Conservation (phyloP, 805 yeast genomes). For the Metschnikowia peoriensis region DNA sequence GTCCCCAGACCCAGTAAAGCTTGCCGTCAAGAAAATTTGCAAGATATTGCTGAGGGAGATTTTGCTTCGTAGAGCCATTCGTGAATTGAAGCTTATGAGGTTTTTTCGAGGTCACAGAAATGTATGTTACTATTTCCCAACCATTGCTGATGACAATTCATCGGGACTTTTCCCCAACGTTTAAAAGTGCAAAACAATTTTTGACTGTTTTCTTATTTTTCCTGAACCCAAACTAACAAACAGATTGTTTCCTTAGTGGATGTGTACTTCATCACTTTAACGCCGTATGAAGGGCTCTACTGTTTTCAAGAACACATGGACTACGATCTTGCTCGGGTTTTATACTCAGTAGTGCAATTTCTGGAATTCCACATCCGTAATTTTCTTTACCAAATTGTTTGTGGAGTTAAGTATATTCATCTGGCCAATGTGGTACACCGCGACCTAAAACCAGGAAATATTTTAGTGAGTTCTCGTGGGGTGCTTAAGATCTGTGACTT, state of each 20-base stretch:
- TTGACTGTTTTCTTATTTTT: too few species aligned
- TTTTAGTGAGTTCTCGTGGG: slow-evolving; percentile 73
- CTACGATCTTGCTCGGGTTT: slow-evolving; percentile 77
- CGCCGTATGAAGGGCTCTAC: slow-evolving; percentile 82
- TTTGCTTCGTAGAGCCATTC: slow-evolving; percentile 70
- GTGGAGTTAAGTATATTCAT: slow-evolving; percentile 87
- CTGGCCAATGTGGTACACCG: slow-evolving; percentile 91
- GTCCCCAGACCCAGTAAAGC: slow-evolving; percentile 24
- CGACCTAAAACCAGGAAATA: slow-evolving; percentile 90
- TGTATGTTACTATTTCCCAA: slow-evolving; percentile 26
- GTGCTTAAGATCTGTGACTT: slow-evolving; percentile 85
- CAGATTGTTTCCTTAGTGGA: slow-evolving; percentile 70
- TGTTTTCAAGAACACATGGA: slow-evolving; percentile 86
- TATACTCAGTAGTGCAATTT: slow-evolving; percentile 71
- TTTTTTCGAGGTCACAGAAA: slow-evolving; percentile 85
- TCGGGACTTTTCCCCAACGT: not conserved
- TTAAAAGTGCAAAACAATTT: too few species aligned
- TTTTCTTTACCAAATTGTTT: slow-evolving; percentile 75
- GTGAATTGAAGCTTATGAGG: slow-evolving; percentile 80
- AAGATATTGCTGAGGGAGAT: slow-evolving; percentile 66
- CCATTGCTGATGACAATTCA: not conserved
- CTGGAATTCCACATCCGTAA: slow-evolving; percentile 81
- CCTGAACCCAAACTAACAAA: slow-evolving; percentile 20
- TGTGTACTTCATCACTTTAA: slow-evolving; percentile 61
- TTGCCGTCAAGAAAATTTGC: slow-evolving; percentile 82